These are phyloP conservation scores for Cordia subcordata DNA, from an alignment of 257 asterid genomes.

Conservation along the genomic window DNA sequence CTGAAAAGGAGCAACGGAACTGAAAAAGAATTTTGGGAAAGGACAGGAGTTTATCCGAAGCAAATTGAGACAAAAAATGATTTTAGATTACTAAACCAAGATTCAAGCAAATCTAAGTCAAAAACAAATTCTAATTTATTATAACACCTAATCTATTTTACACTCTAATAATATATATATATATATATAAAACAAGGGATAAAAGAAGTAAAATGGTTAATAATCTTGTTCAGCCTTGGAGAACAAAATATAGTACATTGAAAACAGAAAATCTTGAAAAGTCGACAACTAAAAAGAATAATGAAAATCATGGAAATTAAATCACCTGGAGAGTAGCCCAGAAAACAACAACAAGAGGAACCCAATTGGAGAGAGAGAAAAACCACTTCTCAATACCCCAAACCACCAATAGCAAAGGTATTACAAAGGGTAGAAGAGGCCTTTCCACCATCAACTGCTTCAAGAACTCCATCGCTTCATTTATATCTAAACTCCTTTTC, in stretches of 20 bases:
- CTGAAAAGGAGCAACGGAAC: background rate
- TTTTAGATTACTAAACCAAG: background rate
- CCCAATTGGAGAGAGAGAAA: conserved; percentile 84
- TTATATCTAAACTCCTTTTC: conserved; percentile 43
- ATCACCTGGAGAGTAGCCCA: conserved; percentile 86
- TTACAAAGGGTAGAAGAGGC: conserved; percentile 58
- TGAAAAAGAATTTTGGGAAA: background rate
- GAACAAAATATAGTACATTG: background rate
- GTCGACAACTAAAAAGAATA: conserved; percentile 3
- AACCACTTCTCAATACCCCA: conserved; percentile 91
- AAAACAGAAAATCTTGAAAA: background rate
- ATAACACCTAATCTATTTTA: background rate
- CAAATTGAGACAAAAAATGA: background rate
- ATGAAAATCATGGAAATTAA: conserved; percentile 2
- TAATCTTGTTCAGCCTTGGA: background rate
- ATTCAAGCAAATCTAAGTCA: background rate
- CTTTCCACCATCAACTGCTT: conserved; percentile 55
- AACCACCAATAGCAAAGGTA: conserved; percentile 54
- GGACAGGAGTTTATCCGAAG: background rate
- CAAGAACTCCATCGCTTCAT: conserved; percentile 43
- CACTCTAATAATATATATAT: background rate
- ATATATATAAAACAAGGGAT: no score
- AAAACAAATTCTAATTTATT: no score
- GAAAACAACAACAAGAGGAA: conserved; percentile 73
- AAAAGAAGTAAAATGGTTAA: no score